A percentile compares a stretch with the other conserved stretches of the same genome.
Evolutionary conservation across 2,329 filamentous ascomycete species (phyloP).

Genomic region (Cladosporium velox): DNA sequence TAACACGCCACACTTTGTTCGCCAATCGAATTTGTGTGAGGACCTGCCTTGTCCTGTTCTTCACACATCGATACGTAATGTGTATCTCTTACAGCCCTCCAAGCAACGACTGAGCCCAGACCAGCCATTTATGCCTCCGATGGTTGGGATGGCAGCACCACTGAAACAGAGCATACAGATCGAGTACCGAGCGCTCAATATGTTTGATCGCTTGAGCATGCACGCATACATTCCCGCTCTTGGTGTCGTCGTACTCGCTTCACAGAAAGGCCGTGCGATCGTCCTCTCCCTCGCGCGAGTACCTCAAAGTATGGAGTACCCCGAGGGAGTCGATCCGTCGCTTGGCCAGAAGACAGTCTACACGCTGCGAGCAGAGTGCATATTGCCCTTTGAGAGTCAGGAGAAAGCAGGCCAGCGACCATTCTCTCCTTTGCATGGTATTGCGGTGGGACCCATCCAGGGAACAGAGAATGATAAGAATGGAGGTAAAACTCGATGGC

Average conservation of each 20-base stretch:
- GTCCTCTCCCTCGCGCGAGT: constrained; percentile 60
- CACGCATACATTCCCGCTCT: constrained; percentile 67
- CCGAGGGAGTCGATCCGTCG: constrained; percentile 14
- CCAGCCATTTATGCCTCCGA: constrained; percentile 29
- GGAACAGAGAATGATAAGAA: constrained; percentile 39
- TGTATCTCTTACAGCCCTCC: constrained; percentile 46
- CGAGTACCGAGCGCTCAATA: constrained; percentile 32
- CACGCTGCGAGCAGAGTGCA: constrained; percentile 57
- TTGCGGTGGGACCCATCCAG: constrained; percentile 68
- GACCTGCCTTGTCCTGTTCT: constrained; percentile 45
- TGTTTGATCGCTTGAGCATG: constrained; percentile 61
- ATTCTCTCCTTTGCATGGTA: constrained; percentile 61
- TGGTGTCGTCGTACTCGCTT: constrained; percentile 67
- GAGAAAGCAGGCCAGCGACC: constrained; percentile 50
- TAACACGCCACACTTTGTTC: constrained; percentile 33
- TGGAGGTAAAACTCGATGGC: constrained; percentile 55
- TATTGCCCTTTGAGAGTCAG: constrained; percentile 58
- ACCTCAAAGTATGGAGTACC: constrained; percentile 22
- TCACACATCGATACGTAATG: constrained; percentile 43
- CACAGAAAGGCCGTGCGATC: constrained; percentile 65
- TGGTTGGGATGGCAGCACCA: constrained; percentile 43
- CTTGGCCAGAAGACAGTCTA: constrained; percentile 35
- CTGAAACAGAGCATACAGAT: constrained; percentile 35
- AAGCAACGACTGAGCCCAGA: neutral
- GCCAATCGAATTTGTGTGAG: constrained; percentile 31